These are phyloP conservation scores for Saccharomyces jurei DNA, from an alignment of 805 yeast genomes.

Conservation along the genomic window DNA sequence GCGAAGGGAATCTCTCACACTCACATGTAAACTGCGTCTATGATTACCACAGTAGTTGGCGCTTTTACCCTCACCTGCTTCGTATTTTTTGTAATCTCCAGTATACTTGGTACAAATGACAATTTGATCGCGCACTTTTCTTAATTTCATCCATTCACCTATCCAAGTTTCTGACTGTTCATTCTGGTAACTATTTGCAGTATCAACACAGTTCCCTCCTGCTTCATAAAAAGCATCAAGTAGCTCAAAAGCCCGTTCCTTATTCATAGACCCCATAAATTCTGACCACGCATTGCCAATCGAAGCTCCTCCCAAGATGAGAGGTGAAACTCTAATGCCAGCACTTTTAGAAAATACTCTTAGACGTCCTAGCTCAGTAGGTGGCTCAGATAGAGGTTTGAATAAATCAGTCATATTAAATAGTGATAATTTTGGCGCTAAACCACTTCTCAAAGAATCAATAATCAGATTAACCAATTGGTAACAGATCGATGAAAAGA, in stretches of 20 bases:
- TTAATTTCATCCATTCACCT: conserved; percentile 21
- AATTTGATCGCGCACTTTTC: conserved; percentile 15
- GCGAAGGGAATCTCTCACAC: conserved; percentile 6
- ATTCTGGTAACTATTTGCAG: conserved; percentile 15
- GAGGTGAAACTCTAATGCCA: conserved; percentile 17
- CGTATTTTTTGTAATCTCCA: conserved; percentile 3
- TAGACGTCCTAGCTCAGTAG: conserved; percentile 5
- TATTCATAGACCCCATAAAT: conserved; percentile 11
- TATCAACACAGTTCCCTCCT: conserved; percentile 21
- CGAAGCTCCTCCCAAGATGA: conserved; percentile 18
- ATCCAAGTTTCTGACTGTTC: conserved; percentile 19
- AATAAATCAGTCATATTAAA: no score
- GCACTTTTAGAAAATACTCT: conserved; percentile 18
- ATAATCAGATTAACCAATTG: no score
- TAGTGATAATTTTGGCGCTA: neutral
- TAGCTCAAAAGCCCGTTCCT: conserved; percentile 9
- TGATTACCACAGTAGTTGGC: conserved; percentile 5
- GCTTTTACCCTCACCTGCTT: conserved; percentile 3
- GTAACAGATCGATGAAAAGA: no score
- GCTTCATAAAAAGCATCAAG: conserved; percentile 15
- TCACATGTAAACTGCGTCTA: conserved; percentile 5
- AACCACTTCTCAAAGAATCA: no score
- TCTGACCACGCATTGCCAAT: conserved; percentile 20
- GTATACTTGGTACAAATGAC: conserved; percentile 17
- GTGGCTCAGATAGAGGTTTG: neutral